Evolutionary conservation across 2,329 filamentous ascomycete genomes (phyloP), one percentile per base, ranked within the genome.

Genomic region (Penicillium sumatraense): DNA sequence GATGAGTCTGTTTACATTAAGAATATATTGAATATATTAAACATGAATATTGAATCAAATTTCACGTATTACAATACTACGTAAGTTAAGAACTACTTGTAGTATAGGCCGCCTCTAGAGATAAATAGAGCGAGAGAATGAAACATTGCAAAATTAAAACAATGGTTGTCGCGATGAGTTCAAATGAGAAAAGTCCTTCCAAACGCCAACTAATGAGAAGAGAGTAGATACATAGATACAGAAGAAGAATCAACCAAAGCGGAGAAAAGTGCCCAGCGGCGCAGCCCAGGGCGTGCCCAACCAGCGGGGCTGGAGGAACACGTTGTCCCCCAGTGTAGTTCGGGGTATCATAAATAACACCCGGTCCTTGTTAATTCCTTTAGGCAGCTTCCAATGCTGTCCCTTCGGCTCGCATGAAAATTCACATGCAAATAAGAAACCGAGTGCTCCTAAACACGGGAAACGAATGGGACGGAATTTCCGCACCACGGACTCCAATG

Each of bases 1-100:
- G 89, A 66, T 95, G 38, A 33, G 10, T 23, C 1, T 36, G 33
- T 36, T 40, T 40, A 21, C 16, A 40, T 23, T 31, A 14, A n/a
- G n/a, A n/a, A n/a, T 31, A 31, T 31, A 31, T 31, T 13, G 29
- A 31, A 31, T 31, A 27, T 27, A 6, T 27, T 27, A 10, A 10
- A 6, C 26, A 10, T 27, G 6, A 27, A 27, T 27, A 31, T 31
- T 31, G 11, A 10, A 31, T n/a, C 11, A 33, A 33, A 33, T 33
- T 3, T 8, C 10, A 29, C 27, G 27, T 29, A 11, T 29, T 29
- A 29, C 7, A 29, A 29, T 29, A 29, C 26, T 29, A 11, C 26
- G 26, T 29, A 5, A 29, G 5, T 29, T 29, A 14, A 31, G 29
- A 14, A 31, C 29, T 13, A 31, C 29, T 3, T 8, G 20, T 23